Conservation (phyloP, 345 rosid genomes). For the Trapa incisa region DNA sequence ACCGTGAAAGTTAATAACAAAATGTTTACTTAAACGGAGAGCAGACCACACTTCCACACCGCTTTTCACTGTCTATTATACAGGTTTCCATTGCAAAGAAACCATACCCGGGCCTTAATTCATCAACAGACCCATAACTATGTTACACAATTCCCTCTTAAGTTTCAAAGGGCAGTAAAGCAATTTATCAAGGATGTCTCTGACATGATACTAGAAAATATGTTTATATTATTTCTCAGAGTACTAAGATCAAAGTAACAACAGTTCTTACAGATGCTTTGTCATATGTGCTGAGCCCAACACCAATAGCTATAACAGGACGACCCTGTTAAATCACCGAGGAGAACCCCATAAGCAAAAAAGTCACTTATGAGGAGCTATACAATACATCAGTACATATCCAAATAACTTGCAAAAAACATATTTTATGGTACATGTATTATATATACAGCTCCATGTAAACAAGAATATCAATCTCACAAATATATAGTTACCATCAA, state of each 20-base stretch:
- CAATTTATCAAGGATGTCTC: background rate
- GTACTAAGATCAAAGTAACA: background rate
- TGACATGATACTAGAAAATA: background rate
- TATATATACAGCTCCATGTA: background rate
- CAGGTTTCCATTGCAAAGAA: background rate
- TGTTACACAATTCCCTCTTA: background rate
- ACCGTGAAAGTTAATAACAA: background rate
- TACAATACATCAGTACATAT: background rate
- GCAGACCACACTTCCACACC: background rate
- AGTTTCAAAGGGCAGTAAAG: background rate
- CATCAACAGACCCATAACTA: background rate
- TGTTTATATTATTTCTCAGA: background rate
- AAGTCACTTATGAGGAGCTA: background rate
- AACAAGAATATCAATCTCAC: background rate
- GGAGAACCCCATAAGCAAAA: background rate
- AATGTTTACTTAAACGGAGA: background rate
- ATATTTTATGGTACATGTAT: background rate
- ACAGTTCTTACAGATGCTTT: slow-evolving; percentile 72
- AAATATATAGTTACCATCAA: background rate
- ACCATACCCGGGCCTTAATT: background rate
- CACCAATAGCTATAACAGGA: slow-evolving; percentile 82
- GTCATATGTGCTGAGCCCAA: slow-evolving; percentile 88
- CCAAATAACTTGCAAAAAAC: background rate
- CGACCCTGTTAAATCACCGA: slow-evolving; percentile 46
- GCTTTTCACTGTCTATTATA: background rate